A percentile compares a stretch with the other conserved stretches of the same genome.
Evolutionary conservation across 2,329 filamentous ascomycete genomes (phyloP).

Genomic region (Byssothecium circinans): DNA sequence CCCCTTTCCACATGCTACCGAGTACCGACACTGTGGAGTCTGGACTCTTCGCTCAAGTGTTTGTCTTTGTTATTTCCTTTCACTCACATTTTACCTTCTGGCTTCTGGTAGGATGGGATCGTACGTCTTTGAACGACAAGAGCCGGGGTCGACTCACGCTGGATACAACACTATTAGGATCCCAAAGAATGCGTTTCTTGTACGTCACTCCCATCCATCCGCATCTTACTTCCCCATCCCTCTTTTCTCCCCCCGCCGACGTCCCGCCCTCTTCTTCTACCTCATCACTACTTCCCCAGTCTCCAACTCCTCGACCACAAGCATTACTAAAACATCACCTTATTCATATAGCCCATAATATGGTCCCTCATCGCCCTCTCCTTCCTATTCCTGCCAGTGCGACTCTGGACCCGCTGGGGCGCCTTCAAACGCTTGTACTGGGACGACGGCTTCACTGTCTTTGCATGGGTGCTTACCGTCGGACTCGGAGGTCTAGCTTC

Average conservation of each 20-base stretch:
- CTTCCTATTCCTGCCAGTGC: conserved; percentile 1
- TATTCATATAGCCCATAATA: background rate
- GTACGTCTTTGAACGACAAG: background rate
- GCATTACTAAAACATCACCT: background rate
- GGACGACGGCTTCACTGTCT: conserved; percentile 1
- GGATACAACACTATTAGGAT: conserved; percentile 3
- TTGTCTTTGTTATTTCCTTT: no score
- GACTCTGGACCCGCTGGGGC: conserved; percentile 3
- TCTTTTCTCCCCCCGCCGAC: background rate
- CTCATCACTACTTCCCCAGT: no score
- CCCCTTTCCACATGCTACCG: no score
- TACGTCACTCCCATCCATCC: background rate
- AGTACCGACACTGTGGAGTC: no score
- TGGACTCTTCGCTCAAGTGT: no score
- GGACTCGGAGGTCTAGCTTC: conserved; percentile 1
- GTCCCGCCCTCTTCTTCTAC: background rate
- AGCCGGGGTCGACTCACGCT: background rate
- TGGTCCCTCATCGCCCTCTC: conserved; percentile 4
- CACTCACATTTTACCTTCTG: no score
- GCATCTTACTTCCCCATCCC: background rate
- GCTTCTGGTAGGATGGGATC: no score
- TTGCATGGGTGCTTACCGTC: conserved; percentile 3
- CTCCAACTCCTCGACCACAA: no score
- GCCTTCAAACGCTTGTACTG: conserved; percentile 4
- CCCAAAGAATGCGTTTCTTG: conserved; percentile 2